Evolutionary conservation across 352 stramenopile species (phyloP), one percentile per base, ranked within the genome.

Genomic region (Phytophthora hybrid): DNA sequence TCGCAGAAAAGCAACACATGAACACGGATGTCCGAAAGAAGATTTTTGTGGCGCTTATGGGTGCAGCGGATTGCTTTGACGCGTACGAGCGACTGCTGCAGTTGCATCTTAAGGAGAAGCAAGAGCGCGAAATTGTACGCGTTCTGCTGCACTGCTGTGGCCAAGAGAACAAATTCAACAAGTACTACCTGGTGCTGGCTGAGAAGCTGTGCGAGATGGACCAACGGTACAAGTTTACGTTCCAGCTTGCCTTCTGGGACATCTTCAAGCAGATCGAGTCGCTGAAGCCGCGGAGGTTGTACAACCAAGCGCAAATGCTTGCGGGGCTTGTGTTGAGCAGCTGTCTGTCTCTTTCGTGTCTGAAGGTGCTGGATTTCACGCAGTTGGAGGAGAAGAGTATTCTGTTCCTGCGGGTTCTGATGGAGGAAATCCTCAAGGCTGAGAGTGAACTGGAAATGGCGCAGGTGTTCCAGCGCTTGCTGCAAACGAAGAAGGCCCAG

Each of bases 21-120:
- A 99, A 99, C 74, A 99, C 97, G 31, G 87, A 99, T 69, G 82
- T 97, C 29, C 93, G 97, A 51, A 91, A 97, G 66, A 90, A 96
- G 44, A 98, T 99, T 61, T 99, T 99, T 75, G 98, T 98, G 60
- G 97, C 98, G 31, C 95, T 99, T 71, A 99, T 99, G 95, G 93
- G 93, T 29, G 96, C 92, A 18, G 84, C 89, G 23, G 98, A 99
- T 77, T 98, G 89, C 66, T 86, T 99, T 53, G 97, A 99, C 78
- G 95, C 97, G 1, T 98, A 99, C 75, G 97, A 99, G 74, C 97
- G 98, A 31, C 81, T 99, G 51, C 74, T 98, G 59, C 83, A 97
- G 64, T 75, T 98, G 32, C 80, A 92, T 26, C 77, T 99, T 26
- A 92, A 98, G 65, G 93, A 97, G 62, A 96, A 97, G 69, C 89